These are phyloP conservation scores for Aureobasidium musti DNA, from an alignment of 2,329 filamentous ascomycete species.

Conservation along the genomic window DNA sequence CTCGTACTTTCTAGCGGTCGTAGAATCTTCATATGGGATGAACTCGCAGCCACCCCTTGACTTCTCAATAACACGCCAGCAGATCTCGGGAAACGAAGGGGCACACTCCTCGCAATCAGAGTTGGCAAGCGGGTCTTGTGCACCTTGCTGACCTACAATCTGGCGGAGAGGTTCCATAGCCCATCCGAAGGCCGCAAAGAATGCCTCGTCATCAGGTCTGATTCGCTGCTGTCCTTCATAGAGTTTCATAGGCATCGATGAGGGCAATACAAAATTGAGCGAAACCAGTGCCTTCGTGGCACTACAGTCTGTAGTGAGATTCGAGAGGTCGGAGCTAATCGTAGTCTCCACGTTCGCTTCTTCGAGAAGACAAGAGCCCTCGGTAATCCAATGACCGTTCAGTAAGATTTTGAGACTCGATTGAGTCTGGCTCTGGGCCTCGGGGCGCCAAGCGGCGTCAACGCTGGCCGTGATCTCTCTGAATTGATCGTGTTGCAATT, in stretches of 20 bases:
- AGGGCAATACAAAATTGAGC: not conserved
- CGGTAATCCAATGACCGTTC: not conserved
- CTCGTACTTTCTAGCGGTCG: slow-evolving; percentile 55
- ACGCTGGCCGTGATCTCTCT: slow-evolving; percentile 53
- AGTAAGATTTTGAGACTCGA: not conserved
- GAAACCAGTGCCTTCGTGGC: not conserved
- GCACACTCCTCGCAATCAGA: slow-evolving; percentile 40
- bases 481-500: slow-evolving; percentile 50
- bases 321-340: not conserved
- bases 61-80: slow-evolving; percentile 42
- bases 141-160: no score
- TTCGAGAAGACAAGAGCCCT: not conserved
- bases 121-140: not conserved
- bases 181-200: slow-evolving; percentile 41
- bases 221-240: not conserved
- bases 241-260: not conserved
- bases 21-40: slow-evolving; percentile 54
- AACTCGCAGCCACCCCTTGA: slow-evolving; percentile 32
- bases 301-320: not conserved
- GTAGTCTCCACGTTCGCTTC: not conserved
- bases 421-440: not conserved
- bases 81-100: slow-evolving; percentile 43
- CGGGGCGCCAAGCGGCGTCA: slow-evolving; percentile 50
- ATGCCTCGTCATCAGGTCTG: slow-evolving; percentile 33
- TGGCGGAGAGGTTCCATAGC: slow-evolving; percentile 32